Percentiles rank a stretch among this genome's conserved stretches.
Evolutionary conservation across 176 grass and related monocot species (phyloP).

Genomic region (Bromus sterilis): DNA sequence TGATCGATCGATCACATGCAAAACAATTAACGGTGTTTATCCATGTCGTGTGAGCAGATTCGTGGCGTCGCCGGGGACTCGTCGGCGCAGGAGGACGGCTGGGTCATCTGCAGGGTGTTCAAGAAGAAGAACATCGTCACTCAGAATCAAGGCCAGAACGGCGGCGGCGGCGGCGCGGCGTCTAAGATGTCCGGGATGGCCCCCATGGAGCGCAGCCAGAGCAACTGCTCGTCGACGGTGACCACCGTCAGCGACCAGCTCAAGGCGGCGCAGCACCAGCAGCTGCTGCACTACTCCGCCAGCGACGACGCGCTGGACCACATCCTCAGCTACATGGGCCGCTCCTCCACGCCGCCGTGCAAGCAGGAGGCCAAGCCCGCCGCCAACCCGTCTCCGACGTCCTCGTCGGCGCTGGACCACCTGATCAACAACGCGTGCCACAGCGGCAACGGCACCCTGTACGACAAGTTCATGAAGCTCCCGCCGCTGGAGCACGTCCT

Average conservation of each 20-base stretch:
- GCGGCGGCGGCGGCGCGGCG: background rate
- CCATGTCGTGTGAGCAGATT: slow-evolving; percentile 38
- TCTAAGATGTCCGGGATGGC: background rate
- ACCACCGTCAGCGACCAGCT: slow-evolving; percentile 25
- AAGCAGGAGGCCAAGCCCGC: slow-evolving; percentile 47
- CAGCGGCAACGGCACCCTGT: background rate
- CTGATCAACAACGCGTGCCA: background rate
- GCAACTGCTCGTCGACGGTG: slow-evolving; percentile 46
- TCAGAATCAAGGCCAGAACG: slow-evolving; percentile 30
- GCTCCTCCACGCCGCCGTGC: slow-evolving; percentile 10
- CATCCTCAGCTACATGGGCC: slow-evolving; percentile 63
- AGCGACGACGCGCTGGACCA: slow-evolving; percentile 64
- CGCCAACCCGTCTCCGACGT: no score
- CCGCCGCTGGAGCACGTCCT: slow-evolving; percentile 53
- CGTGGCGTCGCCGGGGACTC: slow-evolving; percentile 32
- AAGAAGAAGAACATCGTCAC: slow-evolving; percentile 77
- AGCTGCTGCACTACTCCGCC: slow-evolving; percentile 40
- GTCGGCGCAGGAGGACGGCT: slow-evolving; percentile 64
- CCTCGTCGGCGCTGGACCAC: background rate
- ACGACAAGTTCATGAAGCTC: slow-evolving; percentile 65
- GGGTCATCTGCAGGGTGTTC: slow-evolving; percentile 92
- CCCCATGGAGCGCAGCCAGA: slow-evolving; percentile 24
- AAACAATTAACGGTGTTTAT: no score
- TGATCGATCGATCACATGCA: no score
- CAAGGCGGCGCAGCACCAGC: slow-evolving; percentile 29